These are phyloP conservation scores for Allium sativum DNA, from an alignment of 106 monocot species.

Conservation along the genomic window DNA sequence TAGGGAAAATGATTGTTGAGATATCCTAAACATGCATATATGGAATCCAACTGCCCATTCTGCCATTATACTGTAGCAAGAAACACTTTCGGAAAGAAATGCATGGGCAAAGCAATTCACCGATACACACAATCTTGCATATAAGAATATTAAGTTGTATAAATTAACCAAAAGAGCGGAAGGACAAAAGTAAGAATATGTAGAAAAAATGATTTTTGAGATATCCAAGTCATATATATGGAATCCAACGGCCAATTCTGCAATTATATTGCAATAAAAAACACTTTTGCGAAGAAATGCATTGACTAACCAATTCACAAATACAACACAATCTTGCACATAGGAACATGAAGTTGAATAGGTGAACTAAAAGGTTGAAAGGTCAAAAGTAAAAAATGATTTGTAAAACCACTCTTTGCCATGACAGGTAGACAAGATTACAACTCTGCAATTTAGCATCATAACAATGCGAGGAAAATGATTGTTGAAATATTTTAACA, in stretches of 20 bases:
- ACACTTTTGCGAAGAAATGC: conserved; percentile 11
- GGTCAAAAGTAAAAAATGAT: too few relatives aligned
- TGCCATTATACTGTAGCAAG: conserved; percentile 5
- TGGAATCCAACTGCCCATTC: conserved; percentile 24
- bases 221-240: neutral
- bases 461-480: neutral
- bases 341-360: neutral
- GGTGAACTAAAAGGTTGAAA: too few relatives aligned
- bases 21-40: neutral
- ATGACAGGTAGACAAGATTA: too few relatives aligned
- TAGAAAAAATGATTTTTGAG: neutral
- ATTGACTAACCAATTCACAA: neutral
- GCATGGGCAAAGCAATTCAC: neutral
- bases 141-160: neutral
- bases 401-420: too few relatives aligned
- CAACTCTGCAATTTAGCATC: too few relatives aligned
- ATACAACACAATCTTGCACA: conserved; percentile 6
- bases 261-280: conserved; percentile 2
- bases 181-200: neutral
- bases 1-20: conserved; percentile 9
- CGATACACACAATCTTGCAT: conserved; percentile 11
- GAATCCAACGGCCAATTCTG: conserved; percentile 22
- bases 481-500: neutral
- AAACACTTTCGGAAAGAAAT: conserved; percentile 13
- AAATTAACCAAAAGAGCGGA: too few relatives aligned